Evolutionary conservation across 768 basidiomycete genomes (phyloP), one percentile per base, ranked within the genome.

Genomic region (Tubosaeta sp.): DNA sequence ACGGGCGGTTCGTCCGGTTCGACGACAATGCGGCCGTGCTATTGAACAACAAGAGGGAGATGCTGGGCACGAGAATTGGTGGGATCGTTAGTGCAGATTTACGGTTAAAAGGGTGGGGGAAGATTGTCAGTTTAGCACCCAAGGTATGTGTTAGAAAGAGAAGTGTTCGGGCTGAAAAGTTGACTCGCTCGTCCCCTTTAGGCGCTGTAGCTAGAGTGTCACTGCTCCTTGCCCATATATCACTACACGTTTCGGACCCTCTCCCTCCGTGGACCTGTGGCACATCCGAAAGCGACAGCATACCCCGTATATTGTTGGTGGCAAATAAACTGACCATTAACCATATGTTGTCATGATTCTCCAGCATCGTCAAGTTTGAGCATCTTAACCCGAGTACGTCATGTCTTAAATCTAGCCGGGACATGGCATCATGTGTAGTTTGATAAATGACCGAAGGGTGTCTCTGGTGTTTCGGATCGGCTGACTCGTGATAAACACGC

Each of bases 11-110:
- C 61, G 76, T 97, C 57, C 77, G 89, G 42, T 98, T 97, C 71
- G 95, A 97, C 72, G 95, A 97, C 78, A 97, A 97, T 63, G 95
- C 95, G 1, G 92, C 85, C 9, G 93, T 97, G 6, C 72, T 98
- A 33, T 70, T 98, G 52, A 97, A 98, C 71, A 91, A 91, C 76
- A 98, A 98, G 75, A 81, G 85, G 51, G 92, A 95, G 72, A 91
- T 97, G 88, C 66, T 98, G 53, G 95, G 94, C 17, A 97, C 94
- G 46, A 84, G 95, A 63, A 92, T 98, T 50, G 88, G 89, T 61
- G 94, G 95, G 0, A 85, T 95, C 41, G 95, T 98, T 42, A 93
- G 89, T 54, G 88, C 89, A 0, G 95, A 97, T 61, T 67, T 98
- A 67, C 77, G 92, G 56, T 79, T 89, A 79, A 87, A 91, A 66